Base-by-base conservation (phyloP, 2,329 filamentous ascomycete genomes). In the Lasiodiplodia hormozganensis region DNA sequence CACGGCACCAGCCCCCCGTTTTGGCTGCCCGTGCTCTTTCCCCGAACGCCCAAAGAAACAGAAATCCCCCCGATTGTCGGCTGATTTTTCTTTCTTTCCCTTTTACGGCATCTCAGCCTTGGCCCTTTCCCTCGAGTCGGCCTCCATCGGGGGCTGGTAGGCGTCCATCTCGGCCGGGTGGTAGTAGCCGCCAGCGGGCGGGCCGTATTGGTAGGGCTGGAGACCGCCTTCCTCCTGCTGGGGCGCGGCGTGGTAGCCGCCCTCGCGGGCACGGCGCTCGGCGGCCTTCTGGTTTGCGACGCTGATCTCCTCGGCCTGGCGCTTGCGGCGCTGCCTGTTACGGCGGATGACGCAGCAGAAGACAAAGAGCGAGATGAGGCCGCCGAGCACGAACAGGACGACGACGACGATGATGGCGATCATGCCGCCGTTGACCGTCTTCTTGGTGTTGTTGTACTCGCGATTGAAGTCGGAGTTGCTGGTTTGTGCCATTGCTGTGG, bases 281-380 rank as follows among this genome's bases (percentile, higher is more conserved):
- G 58, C 58, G 14, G 58, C 58, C 18, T n/a, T 52, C 58, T 62
- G 28, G 14, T 64, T 64, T 4, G 60, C 60, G 43, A 18, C 2
- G n/a, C 51, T 38, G 43, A 64, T 14, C n/a, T 64, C 60, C 14
- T 36, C 5, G 25, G 28, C 47, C 21, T 64, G 60, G 43, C 60
- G 60, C 18, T 47, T n/a, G 31, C 60, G 60, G 28, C 47, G 25
- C 43, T 52, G 18, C 18, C 34, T 51, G 47, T 64, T 64, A 14
- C 60, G 43, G 23, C 18, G 8, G 16, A 64, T 10, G 28, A 64
- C 47, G 60, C 60, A 64, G 60, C 60, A 64, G 60, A 64, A 64
- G 21, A 49, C 28, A 47, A 52, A 8, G 28, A 28, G 21, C n/a
- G 60, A 64, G 43, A 18, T 28, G 47, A 64, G n/a, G 11, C 25